Evolutionary conservation across 2,329 filamentous ascomycete genomes (phyloP).

Genomic region (Aspergillus tubingensis): DNA sequence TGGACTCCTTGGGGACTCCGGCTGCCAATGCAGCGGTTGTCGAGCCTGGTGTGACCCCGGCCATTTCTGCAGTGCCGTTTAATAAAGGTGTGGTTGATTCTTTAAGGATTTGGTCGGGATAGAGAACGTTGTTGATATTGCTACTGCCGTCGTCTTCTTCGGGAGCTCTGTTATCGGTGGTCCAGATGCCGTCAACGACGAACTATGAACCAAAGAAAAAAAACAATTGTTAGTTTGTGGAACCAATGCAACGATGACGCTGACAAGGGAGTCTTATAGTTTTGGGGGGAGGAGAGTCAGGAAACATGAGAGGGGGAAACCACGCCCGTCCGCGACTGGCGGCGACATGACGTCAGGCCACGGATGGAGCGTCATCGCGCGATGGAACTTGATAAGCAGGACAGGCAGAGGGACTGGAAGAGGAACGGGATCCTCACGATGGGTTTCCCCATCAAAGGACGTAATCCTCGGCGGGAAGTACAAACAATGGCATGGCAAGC

Average conservation of each 20-base stretch:
- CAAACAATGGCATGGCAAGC: neutral
- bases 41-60: constrained; percentile 68
- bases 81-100: constrained; percentile 13
- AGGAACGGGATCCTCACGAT: constrained; percentile 14
- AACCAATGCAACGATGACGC: constrained; percentile 15
- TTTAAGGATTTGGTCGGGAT: constrained; percentile 66
- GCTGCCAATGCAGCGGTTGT: constrained; percentile 63
- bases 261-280: constrained; percentile 25
- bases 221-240: constrained; percentile 17
- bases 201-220: constrained; percentile 60
- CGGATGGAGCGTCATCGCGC: constrained; percentile 32
- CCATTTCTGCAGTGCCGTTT: constrained; percentile 44
- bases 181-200: constrained; percentile 91
- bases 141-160: constrained; percentile 79
- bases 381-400: constrained; percentile 16
- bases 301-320: constrained; percentile 19
- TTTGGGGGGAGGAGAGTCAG: neutral
- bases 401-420: neutral
- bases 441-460: neutral
- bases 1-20: constrained; percentile 33
- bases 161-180: constrained; percentile 75
- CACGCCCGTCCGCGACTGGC: neutral
- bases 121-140: constrained; percentile 92
- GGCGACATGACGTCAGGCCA: constrained; percentile 25
- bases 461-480: constrained; percentile 1